These are phyloP conservation scores for Schizophyllum commune DNA, from an alignment of 1,284 basidiomycete species.

Conservation along the genomic window DNA sequence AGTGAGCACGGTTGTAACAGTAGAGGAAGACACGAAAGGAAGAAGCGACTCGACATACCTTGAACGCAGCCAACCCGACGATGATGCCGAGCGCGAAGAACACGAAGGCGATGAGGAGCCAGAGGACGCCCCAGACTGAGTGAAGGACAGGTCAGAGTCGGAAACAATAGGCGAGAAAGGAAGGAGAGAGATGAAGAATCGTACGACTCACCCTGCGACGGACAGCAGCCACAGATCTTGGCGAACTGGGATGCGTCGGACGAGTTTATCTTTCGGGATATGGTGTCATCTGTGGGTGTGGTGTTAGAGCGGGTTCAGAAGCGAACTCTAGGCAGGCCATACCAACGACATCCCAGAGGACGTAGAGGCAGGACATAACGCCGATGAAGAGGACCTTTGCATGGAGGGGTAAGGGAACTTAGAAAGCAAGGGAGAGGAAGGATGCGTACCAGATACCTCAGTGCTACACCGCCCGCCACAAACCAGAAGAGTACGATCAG, in stretches of 20 bases:
- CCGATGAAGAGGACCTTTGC: constrained; percentile 91
- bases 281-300: constrained; percentile 66
- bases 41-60: constrained; percentile 35
- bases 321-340: constrained; percentile 20
- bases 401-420: too few species aligned
- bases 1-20: background rate
- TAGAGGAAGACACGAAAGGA: constrained; percentile 1
- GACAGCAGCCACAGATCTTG: constrained; percentile 76
- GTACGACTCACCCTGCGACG: constrained; percentile 46
- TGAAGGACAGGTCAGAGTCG: background rate
- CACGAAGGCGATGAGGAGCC: constrained; percentile 75
- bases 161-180: background rate
- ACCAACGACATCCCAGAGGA: constrained; percentile 84
- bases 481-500: constrained; percentile 82
- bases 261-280: constrained; percentile 84
- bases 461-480: constrained; percentile 60
- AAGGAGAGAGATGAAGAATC: background rate
- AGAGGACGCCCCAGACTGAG: constrained; percentile 82
- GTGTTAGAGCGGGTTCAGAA: constrained; percentile 5
- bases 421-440: too few species aligned
- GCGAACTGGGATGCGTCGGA: constrained; percentile 92
- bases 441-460: constrained; percentile 68
- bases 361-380: constrained; percentile 91
- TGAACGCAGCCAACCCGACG: constrained; percentile 82
- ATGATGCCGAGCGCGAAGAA: constrained; percentile 83